Percentiles rank a stretch among this genome's conserved stretches.
These are phyloP conservation scores for Cubamyces lactineus DNA, from an alignment of 768 basidiomycete species.

Conservation along the genomic window DNA sequence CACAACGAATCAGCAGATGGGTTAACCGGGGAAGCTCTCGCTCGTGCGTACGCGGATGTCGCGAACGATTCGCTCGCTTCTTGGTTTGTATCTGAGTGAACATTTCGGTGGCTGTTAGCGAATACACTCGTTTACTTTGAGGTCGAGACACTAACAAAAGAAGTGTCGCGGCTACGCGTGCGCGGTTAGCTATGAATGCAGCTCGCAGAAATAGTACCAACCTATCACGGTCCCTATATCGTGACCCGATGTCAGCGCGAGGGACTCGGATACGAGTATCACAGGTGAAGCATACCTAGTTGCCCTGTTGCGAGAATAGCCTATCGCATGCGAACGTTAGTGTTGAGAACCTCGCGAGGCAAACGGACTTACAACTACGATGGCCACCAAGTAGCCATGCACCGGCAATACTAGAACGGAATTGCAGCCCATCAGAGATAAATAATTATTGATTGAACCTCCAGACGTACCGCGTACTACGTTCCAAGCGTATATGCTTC, in stretches of 20 bases:
- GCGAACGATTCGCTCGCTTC: background rate
- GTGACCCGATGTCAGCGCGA: background rate
- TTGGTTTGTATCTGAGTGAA: background rate
- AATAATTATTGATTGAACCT: no score
- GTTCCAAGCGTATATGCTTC: slow-evolving; percentile 5
- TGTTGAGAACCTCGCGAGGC: no score
- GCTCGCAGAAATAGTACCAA: background rate
- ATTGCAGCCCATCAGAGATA: background rate
- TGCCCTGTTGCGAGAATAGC: slow-evolving; percentile 5
- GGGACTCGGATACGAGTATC: background rate
- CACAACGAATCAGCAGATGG: background rate
- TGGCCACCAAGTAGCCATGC: background rate
- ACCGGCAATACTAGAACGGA: background rate
- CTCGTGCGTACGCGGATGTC: background rate
- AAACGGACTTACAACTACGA: background rate
- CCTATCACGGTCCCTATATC: background rate
- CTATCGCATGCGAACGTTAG: background rate
- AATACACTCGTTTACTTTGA: background rate
- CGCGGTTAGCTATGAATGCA: background rate
- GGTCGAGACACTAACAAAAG: background rate
- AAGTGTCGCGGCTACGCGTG: background rate
- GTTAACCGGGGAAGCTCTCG: background rate
- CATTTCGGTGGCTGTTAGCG: background rate
- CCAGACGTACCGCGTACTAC: background rate
- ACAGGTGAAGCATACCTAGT: background rate